A percentile compares a stretch with the other conserved stretches of the same genome.
These are phyloP conservation scores for Wilhelminamyces savonicus DNA, from an alignment of 805 yeast species.

Conservation along the genomic window DNA sequence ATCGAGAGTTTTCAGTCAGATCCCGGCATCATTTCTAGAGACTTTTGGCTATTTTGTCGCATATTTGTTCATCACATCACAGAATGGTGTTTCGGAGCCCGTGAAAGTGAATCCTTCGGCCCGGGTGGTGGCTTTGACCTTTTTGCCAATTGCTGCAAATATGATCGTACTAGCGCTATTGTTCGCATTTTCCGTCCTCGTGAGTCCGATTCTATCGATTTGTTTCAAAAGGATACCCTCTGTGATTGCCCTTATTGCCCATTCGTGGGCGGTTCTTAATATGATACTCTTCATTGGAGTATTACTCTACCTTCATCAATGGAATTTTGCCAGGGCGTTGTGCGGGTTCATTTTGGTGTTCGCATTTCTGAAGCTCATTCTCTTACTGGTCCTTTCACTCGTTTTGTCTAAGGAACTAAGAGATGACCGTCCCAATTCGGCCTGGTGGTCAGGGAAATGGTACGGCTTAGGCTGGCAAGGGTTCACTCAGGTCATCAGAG, in stretches of 20 bases:
- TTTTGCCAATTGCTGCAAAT: constrained; percentile 38
- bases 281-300: constrained; percentile 30
- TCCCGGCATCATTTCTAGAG: constrained; percentile 10
- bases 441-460: constrained; percentile 57
- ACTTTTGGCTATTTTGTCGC: constrained; percentile 43
- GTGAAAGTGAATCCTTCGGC: constrained; percentile 44
- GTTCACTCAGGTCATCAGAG: constrained; percentile 41
- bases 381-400: constrained; percentile 23
- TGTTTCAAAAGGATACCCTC: constrained; percentile 29
- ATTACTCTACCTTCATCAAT: constrained; percentile 36
- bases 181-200: constrained; percentile 28
- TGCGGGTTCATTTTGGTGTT: constrained; percentile 33
- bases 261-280: constrained; percentile 25
- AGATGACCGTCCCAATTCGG: constrained; percentile 34
- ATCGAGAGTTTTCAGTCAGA: too few relatives aligned
- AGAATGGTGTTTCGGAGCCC: constrained; percentile 59
- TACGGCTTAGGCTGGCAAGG: constrained; percentile 30
- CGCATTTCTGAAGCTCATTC: constrained; percentile 29
- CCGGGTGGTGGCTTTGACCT: constrained; percentile 49
- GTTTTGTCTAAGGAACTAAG: constrained; percentile 37
- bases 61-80: constrained; percentile 77
- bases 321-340: constrained; percentile 32
- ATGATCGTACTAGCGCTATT: constrained; percentile 19
- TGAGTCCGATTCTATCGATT: constrained; percentile 29
- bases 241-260: constrained; percentile 35